A percentile compares a stretch with the other conserved stretches of the same genome.
Conservation (phyloP, 176 grass and related monocot genomes). For the Zoysia pacifica region DNA sequence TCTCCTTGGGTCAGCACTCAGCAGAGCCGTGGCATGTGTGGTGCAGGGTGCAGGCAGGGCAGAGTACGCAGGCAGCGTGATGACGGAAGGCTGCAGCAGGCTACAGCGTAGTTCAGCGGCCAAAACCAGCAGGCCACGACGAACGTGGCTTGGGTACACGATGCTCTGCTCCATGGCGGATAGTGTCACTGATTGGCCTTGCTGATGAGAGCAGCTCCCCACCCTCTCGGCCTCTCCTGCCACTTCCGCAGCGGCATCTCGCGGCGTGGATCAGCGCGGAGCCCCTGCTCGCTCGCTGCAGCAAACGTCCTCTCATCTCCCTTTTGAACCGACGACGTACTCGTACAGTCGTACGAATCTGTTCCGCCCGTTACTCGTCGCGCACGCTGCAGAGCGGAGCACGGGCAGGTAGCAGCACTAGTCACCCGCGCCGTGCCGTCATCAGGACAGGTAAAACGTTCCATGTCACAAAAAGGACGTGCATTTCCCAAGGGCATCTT, state of each 20-base stretch:
- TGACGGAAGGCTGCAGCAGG: background rate
- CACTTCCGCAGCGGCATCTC: background rate
- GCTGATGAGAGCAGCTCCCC: no score
- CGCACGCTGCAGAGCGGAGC: no score
- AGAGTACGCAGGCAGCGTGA: background rate
- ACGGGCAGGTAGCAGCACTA: no score
- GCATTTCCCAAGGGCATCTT: no score
- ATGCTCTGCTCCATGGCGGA: background rate
- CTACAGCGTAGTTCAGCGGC: background rate
- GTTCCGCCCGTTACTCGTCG: no score
- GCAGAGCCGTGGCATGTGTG: no score
- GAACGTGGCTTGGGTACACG: background rate
- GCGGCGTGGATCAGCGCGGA: background rate
- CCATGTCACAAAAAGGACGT: no score
- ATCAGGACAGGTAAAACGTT: no score
- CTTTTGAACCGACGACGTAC: no score
- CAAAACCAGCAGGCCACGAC: background rate
- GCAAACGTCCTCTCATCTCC: background rate
- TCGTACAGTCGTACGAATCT: no score
- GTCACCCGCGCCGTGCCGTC: no score
- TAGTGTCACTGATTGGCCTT: background rate
- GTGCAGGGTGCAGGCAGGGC: background rate
- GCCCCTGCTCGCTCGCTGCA: background rate
- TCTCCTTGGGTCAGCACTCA: no score
- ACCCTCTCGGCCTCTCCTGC: background rate